phyloP scores from a whole-genome alignment of 2,329 filamentous ascomycete genomes.

The Beauveria asiatica region DNA sequence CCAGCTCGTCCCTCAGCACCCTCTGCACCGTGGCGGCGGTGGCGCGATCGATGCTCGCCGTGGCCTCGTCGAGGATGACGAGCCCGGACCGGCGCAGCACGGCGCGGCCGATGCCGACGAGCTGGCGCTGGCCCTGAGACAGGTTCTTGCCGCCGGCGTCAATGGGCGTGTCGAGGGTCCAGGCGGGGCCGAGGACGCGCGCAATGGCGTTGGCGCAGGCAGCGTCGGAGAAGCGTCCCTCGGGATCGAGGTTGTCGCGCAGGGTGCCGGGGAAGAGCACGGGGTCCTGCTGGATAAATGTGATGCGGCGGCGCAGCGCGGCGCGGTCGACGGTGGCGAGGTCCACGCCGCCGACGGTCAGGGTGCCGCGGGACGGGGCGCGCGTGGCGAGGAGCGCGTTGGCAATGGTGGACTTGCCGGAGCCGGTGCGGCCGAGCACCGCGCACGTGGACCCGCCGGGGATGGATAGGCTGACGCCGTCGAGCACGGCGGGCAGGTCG shows the following conservation, averaged over 20 bases:
- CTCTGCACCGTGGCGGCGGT: conserved; percentile 52
- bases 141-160: conserved; percentile 54
- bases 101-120: conserved; percentile 52
- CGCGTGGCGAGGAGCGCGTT: conserved; percentile 50
- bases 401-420: conserved; percentile 73
- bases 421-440: conserved; percentile 75
- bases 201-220: conserved; percentile 44
- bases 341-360: conserved; percentile 46
- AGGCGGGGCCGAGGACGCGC: conserved; percentile 47
- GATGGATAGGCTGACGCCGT: conserved; percentile 61
- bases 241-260: conserved; percentile 60
- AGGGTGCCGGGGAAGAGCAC: conserved; percentile 52
- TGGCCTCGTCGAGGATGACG: conserved; percentile 57
- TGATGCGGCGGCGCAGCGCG: conserved; percentile 47
- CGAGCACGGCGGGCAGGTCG: conserved; percentile 64
- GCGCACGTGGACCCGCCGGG: conserved; percentile 54
- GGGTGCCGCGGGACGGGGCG: conserved; percentile 39
- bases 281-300: conserved; percentile 56
- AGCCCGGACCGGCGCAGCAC: conserved; percentile 52
- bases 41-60: conserved; percentile 51
- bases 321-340: conserved; percentile 46
- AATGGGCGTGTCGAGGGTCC: conserved; percentile 41
- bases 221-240: conserved; percentile 45
- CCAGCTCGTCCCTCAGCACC: conserved; percentile 46
- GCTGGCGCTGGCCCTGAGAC: conserved; percentile 54